phyloP scores from a whole-genome alignment of 139 green algal genomes.

The Monoraphidium neglectum region DNA sequence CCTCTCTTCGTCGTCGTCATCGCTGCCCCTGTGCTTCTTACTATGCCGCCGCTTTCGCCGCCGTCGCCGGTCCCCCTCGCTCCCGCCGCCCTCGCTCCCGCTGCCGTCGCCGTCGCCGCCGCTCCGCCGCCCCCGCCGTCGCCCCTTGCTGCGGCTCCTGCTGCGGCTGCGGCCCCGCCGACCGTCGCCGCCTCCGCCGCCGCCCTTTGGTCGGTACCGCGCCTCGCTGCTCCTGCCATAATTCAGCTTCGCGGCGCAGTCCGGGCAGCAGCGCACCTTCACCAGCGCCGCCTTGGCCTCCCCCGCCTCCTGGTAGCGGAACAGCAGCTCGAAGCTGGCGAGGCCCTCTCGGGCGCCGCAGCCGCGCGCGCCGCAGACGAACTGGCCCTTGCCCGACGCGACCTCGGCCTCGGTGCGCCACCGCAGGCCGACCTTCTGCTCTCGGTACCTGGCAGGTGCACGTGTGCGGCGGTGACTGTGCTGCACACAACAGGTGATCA shows the following conservation, averaged over 20 bases:
- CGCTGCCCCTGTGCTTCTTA: background rate
- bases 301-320: slow-evolving; percentile 85
- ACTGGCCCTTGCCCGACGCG: slow-evolving; percentile 86
- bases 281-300: slow-evolving; percentile 72
- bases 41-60: too few species aligned
- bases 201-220: background rate
- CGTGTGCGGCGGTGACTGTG: background rate
- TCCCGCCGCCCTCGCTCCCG: background rate
- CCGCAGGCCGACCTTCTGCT: slow-evolving; percentile 83
- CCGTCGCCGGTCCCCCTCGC: background rate
- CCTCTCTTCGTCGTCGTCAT: background rate
- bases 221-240: slow-evolving; percentile 33
- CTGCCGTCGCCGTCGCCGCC: background rate
- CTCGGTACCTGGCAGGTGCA: slow-evolving; percentile 38
- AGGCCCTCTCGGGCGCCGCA: slow-evolving; percentile 67
- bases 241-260: slow-evolving; percentile 84
- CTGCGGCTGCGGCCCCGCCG: background rate
- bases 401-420: slow-evolving; percentile 90
- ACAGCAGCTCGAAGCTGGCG: slow-evolving; percentile 88
- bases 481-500: background rate
- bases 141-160: slow-evolving; percentile 2
- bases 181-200: background rate
- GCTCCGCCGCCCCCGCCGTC: background rate
- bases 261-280: slow-evolving; percentile 80
- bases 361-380: slow-evolving; percentile 76